Conservation (phyloP, 1,284 basidiomycete genomes). For the Vanrija sp. region DNA sequence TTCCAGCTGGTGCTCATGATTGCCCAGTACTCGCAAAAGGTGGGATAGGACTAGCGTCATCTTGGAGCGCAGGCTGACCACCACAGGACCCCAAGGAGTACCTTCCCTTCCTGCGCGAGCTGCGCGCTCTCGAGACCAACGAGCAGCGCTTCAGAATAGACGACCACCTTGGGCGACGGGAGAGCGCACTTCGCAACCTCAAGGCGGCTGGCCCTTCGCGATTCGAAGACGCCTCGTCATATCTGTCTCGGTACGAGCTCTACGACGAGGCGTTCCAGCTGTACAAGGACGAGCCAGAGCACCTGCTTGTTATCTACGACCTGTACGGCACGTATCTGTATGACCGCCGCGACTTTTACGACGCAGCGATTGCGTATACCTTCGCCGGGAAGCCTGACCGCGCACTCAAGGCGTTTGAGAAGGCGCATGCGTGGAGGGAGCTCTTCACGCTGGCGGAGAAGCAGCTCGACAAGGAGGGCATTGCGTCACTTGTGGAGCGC, state of each 20-base stretch:
- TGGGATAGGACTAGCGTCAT: conserved; percentile 34
- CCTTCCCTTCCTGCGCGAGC: conserved; percentile 87
- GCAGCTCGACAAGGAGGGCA: conserved; percentile 55
- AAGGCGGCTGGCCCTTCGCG: conserved; percentile 56
- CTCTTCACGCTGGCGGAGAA: conserved; percentile 70
- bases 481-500: conserved; percentile 64
- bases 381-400: conserved; percentile 62
- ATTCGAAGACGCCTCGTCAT: conserved; percentile 75
- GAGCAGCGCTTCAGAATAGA: conserved; percentile 92
- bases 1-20: conserved; percentile 93
- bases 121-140: conserved; percentile 71
- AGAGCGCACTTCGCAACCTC: conserved; percentile 72
- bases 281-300: conserved; percentile 61
- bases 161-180: conserved; percentile 76
- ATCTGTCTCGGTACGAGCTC: conserved; percentile 73
- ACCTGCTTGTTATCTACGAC: conserved; percentile 65
- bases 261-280: conserved; percentile 69
- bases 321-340: conserved; percentile 85
- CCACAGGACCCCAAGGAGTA: conserved; percentile 92
- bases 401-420: conserved; percentile 80
- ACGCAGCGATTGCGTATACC: conserved; percentile 77
- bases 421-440: conserved; percentile 81
- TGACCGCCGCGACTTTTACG: conserved; percentile 73
- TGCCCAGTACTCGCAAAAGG: conserved; percentile 95
- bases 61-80: not conserved